Percentiles rank a stretch among this genome's conserved stretches.
Evolutionary conservation across 305 asterid genomes (phyloP).

Genomic region (Petunia hybrid): DNA sequence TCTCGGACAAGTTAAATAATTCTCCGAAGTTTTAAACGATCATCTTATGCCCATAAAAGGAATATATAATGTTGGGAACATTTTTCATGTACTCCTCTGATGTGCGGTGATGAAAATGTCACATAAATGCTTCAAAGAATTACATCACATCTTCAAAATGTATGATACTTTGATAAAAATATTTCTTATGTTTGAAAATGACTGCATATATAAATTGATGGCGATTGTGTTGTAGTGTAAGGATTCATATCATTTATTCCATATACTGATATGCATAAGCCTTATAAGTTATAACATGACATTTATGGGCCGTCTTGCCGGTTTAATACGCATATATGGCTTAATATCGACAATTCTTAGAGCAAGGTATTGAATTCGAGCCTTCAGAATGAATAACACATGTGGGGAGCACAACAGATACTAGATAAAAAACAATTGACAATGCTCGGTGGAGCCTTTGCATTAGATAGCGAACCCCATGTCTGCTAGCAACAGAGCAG

Average conservation of each 20-base stretch:
- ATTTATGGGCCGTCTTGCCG: not conserved
- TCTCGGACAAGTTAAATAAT: no score
- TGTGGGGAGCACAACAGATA: no score
- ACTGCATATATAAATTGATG: not conserved
- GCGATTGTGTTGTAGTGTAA: not conserved
- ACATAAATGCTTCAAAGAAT: not conserved
- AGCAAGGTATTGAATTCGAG: no score
- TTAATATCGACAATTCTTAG: no score
- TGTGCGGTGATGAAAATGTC: not conserved
- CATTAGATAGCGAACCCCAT: conserved; percentile 24
- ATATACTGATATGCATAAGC: not conserved
- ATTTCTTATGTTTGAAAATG: not conserved
- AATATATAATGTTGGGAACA: not conserved
- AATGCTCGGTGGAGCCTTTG: conserved; percentile 3
- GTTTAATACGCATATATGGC: not conserved
- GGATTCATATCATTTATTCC: not conserved
- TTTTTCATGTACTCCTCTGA: not conserved
- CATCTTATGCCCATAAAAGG: not conserved
- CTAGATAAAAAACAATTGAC: not conserved
- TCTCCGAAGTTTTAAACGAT: no score
- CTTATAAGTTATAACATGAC: not conserved
- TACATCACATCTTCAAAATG: not conserved
- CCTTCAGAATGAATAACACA: no score
- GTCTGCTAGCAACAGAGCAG: conserved; percentile 21
- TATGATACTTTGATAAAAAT: not conserved